Evolutionary conservation across 768 basidiomycete genomes (phyloP), one percentile per base, ranked within the genome.

Genomic region (Psilocybe cyanescens): DNA sequence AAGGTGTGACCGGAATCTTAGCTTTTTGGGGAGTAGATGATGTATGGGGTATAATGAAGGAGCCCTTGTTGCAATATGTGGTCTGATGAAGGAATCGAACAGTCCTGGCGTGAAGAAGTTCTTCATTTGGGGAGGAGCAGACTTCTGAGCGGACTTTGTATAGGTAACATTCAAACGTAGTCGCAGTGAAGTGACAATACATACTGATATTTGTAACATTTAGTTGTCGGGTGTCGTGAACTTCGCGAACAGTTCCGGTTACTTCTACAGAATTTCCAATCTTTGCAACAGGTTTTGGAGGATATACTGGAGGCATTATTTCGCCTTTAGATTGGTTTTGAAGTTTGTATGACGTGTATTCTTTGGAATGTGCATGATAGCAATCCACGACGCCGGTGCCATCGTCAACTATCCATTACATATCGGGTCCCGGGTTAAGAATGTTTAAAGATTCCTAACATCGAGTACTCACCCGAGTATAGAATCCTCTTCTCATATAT

Each of bases 361-460:
- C 69, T 24, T 72, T 64, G 4, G 73, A 71, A 30, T 67, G 75
- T 24, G 75, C 77, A 68, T 85, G 81, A 2, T 77, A 68, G 67
- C 91, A 93, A 49, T 93, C 91, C 28, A 94, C 79, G 3, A 89
- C 86, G 30, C 77, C 86, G 1, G 90, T 89, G 4, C 91, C 90
- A 65, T 94, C 92, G 68, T 94, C 92, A 60, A 93, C 90, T 93
- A 57, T 33, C 45, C 44, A 51, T 8, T 33, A 19, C 37, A 39
- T 8, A 6, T 44, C 60, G 19, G 41, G 35, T 2, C 3, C 46
- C 24, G 29, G 31, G 29, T 33, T 48, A 37, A 9, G 14, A 46
- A 55, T 41, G 45, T 35, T n/a, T 17, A 24, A 63, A 53, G 5
- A 44, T 33, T 17, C 30, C 55, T 4, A 58, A 19, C 29, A 41